A percentile compares a stretch with the other conserved stretches of the same genome.
Evolutionary conservation across 495 filamentous ascomycete genomes (phyloP).

Genomic region (Penicillium steckii): DNA sequence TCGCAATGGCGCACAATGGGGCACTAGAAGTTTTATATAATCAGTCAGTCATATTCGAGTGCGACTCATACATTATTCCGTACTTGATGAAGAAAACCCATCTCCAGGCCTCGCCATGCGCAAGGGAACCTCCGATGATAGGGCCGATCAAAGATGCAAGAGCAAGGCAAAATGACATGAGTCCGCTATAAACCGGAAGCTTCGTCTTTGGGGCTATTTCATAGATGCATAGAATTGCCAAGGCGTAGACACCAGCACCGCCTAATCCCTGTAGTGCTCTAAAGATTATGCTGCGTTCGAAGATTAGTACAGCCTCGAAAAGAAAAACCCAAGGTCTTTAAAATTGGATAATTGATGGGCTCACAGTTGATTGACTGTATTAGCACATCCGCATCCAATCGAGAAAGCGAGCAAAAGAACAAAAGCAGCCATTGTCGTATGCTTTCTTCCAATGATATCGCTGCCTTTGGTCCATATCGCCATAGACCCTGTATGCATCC

Average conservation of each 20-base stretch:
- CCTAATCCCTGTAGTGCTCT: conserved; percentile 59
- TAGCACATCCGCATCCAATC: conserved; percentile 53
- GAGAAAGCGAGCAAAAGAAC: conserved; percentile 55
- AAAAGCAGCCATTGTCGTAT: conserved; percentile 47
- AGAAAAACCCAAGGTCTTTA: too few relatives aligned
- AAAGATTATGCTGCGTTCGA: conserved; percentile 45
- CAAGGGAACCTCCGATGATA: conserved; percentile 61
- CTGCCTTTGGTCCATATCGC: conserved; percentile 60
- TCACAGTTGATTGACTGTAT: conserved; percentile 52
- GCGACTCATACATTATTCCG: not conserved
- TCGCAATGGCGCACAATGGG: conserved; percentile 22
- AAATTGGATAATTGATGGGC: conserved; percentile 5
- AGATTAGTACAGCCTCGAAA: not conserved
- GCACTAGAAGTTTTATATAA: conserved; percentile 9
- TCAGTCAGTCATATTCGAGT: not conserved
- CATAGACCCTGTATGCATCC: conserved; percentile 41
- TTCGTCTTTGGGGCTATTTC: conserved; percentile 50
- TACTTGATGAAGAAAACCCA: conserved; percentile 66
- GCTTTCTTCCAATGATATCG: conserved; percentile 57
- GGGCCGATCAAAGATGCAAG: conserved; percentile 44
- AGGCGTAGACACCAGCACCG: conserved; percentile 51
- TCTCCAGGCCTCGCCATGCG: conserved; percentile 53
- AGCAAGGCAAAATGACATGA: conserved; percentile 47
- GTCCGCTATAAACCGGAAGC: conserved; percentile 42
- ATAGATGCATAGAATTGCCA: conserved; percentile 47